Evolutionary conservation across 192 early-diverging fungal genomes (phyloP).

Genomic region (Phycomyces nitens): DNA sequence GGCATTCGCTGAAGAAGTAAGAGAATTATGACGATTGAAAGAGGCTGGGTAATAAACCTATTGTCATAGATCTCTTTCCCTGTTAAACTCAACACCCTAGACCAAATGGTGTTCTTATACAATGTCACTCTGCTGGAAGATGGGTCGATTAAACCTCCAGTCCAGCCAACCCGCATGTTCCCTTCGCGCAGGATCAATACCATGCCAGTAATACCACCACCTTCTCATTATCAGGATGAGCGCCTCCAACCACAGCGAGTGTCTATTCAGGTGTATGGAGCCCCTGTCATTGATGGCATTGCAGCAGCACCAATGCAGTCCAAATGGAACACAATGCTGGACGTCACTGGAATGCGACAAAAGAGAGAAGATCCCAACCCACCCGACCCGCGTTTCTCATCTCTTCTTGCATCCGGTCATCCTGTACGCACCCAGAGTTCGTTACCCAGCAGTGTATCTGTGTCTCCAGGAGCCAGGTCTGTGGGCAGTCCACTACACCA

Average conservation of each 20-base stretch:
- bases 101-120: constrained; percentile 56
- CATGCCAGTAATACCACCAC: not conserved
- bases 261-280: constrained; percentile 48
- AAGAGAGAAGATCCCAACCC: constrained; percentile 14
- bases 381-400: constrained; percentile 3
- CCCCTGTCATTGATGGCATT: constrained; percentile 47
- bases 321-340: constrained; percentile 57
- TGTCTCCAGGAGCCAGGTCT: constrained; percentile 26
- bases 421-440: constrained; percentile 12
- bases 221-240: constrained; percentile 21
- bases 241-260: constrained; percentile 40
- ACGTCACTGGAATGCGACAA: constrained; percentile 46
- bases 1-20: constrained; percentile 43
- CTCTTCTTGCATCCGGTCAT: constrained; percentile 1
- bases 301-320: constrained; percentile 47
- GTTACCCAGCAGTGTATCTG: constrained; percentile 11
- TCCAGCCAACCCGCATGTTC: constrained; percentile 22
- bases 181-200: constrained; percentile 9
- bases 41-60: not conserved
- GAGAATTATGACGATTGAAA: not conserved
- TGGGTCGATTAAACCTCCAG: constrained; percentile 30
- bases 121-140: constrained; percentile 54
- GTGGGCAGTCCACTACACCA: constrained; percentile 22
- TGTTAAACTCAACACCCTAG: constrained; percentile 42
- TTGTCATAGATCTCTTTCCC: constrained; percentile 38